phyloP scores from a whole-genome alignment of 345 rosid genomes.

The Eucalyptus melliodora region DNA sequence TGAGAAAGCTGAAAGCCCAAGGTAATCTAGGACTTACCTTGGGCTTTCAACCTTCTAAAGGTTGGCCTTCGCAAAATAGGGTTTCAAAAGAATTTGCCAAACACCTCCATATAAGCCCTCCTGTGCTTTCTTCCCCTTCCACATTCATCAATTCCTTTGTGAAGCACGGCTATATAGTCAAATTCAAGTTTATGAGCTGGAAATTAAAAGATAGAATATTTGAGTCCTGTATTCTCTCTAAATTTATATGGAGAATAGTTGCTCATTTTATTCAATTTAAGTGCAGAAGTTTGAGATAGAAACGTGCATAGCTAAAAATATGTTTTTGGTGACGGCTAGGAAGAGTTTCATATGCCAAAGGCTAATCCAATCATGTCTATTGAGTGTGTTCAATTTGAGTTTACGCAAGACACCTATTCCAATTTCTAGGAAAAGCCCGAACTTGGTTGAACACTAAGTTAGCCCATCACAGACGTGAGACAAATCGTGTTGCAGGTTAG shows the following conservation, averaged over 20 bases:
- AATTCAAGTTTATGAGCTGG: background rate
- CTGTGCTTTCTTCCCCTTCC: background rate
- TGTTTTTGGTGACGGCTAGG: slow-evolving; percentile 14
- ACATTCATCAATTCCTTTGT: background rate
- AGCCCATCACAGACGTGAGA: too few relatives aligned
- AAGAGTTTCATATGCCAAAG: slow-evolving; percentile 18
- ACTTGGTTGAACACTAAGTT: slow-evolving; percentile 36
- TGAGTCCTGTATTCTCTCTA: background rate
- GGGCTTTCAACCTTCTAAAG: too few relatives aligned
- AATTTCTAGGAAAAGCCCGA: slow-evolving; percentile 60
- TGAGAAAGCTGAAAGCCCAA: too few relatives aligned
- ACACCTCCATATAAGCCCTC: too few relatives aligned
- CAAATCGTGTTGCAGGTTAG: fast-evolving
- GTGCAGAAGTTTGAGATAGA: background rate
- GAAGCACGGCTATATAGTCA: background rate
- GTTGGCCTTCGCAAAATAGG: too few relatives aligned
- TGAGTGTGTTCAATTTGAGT: slow-evolving; percentile 8
- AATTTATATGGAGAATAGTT: background rate
- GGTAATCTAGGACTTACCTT: too few relatives aligned
- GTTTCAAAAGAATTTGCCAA: too few relatives aligned
- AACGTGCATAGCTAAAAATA: background rate
- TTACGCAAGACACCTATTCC: slow-evolving; percentile 36
- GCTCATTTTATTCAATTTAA: background rate
- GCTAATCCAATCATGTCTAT: slow-evolving; percentile 1
- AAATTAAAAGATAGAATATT: background rate